A percentile compares a stretch with the other conserved stretches of the same genome.
Conservation (phyloP, 345 rosid species). For the Mallotus nudiflorus region DNA sequence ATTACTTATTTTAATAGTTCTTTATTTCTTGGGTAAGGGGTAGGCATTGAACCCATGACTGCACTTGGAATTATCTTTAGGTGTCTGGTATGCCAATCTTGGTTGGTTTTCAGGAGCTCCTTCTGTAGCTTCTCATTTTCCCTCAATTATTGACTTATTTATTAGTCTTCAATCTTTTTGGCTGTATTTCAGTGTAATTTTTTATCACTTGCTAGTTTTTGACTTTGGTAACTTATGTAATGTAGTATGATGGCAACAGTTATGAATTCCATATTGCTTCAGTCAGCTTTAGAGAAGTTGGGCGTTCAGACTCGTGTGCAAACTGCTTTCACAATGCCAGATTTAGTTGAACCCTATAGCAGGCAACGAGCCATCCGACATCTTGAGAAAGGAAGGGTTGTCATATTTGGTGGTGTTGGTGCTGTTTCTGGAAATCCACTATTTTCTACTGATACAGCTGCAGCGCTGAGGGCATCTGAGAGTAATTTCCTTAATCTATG, state of each 20-base stretch:
- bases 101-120: neutral
- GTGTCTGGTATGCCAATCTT: neutral
- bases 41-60: neutral
- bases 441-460: slow-evolving; percentile 86
- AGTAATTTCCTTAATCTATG: slow-evolving; percentile 40
- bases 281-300: slow-evolving; percentile 78
- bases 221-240: slow-evolving; percentile 14
- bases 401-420: slow-evolving; percentile 90
- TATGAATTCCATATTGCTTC: slow-evolving; percentile 85
- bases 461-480: slow-evolving; percentile 86
- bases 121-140: neutral
- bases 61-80: neutral
- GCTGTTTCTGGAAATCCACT: slow-evolving; percentile 85
- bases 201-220: slow-evolving; percentile 1
- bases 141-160: neutral
- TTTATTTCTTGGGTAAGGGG: neutral
- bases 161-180: neutral
- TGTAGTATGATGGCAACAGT: slow-evolving; percentile 89
- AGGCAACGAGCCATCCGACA: slow-evolving; percentile 77
- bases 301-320: slow-evolving; percentile 78
- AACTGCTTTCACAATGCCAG: slow-evolving; percentile 66
- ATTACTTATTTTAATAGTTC: neutral
- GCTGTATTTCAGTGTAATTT: neutral
- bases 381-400: slow-evolving; percentile 93
- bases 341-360: slow-evolving; percentile 80